phyloP scores from a whole-genome alignment of 78 protist species.

The Dictyostelium brefeldianum region DNA sequence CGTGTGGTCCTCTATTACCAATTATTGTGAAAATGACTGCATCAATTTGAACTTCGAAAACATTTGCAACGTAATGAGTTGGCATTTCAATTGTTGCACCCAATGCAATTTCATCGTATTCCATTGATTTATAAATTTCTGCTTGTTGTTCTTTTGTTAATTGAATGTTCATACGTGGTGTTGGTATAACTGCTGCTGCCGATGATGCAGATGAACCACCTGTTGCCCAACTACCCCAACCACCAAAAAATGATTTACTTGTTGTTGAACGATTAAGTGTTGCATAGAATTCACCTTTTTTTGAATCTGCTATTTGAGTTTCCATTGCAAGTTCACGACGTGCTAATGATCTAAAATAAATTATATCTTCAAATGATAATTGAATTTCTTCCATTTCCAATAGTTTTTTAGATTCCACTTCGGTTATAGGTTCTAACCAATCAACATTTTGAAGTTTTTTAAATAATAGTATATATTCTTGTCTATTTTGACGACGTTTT shows the following conservation, averaged over 20 bases:
- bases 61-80: constrained; percentile 41
- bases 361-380: constrained; percentile 64
- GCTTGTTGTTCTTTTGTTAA: constrained; percentile 76
- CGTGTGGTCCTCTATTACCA: constrained; percentile 27
- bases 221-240: constrained; percentile 20
- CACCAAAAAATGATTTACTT: background rate
- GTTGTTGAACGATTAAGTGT: constrained; percentile 26
- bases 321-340: constrained; percentile 71
- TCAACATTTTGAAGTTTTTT: constrained; percentile 63
- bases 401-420: constrained; percentile 19
- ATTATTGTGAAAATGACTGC: constrained; percentile 44
- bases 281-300: constrained; percentile 66
- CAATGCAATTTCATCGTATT: constrained; percentile 67
- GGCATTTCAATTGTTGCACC: constrained; percentile 76
- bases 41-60: constrained; percentile 47
- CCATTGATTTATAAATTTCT: constrained; percentile 71
- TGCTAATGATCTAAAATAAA: constrained; percentile 70
- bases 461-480: constrained; percentile 66
- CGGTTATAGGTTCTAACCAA: constrained; percentile 71
- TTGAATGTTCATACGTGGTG: constrained; percentile 53
- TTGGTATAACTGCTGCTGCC: too few relatives aligned
- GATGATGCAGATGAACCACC: background rate
- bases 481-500: constrained; percentile 57
- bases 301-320: constrained; percentile 49
- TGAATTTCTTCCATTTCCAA: constrained; percentile 58